Conservation (phyloP, 164 flowering plant species). For the Macadamia integrifolia region DNA sequence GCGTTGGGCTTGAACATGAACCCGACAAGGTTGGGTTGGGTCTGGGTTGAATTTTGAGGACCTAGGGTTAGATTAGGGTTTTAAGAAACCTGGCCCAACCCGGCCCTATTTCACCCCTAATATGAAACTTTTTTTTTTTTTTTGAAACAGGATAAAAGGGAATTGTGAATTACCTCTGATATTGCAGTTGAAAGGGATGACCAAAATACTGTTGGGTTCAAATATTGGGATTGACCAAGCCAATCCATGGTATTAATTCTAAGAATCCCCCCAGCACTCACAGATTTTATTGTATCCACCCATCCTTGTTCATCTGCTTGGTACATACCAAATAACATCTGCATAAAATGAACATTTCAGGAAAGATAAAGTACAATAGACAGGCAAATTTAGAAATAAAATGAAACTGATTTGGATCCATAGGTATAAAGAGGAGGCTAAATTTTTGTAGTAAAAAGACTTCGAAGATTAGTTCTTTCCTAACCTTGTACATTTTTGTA, state of each 20-base stretch:
- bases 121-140: too few species aligned
- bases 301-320: conserved; percentile 68
- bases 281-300: conserved; percentile 66
- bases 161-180: conserved; percentile 39
- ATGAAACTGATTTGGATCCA: neutral
- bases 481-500: too few species aligned
- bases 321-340: conserved; percentile 56
- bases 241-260: conserved; percentile 71
- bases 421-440: neutral
- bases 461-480: too few species aligned
- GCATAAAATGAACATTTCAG: conserved; percentile 8
- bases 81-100: too few species aligned
- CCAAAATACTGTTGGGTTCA: conserved; percentile 49
- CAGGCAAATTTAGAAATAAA: neutral
- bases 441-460: neutral
- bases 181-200: conserved; percentile 62
- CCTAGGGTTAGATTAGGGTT: too few species aligned
- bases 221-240: conserved; percentile 70
- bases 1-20: too few species aligned
- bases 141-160: too few species aligned
- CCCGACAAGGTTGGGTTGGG: too few species aligned
- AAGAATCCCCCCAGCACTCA: conserved; percentile 34
- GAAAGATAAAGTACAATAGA: neutral
- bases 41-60: too few species aligned
- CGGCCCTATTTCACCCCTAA: too few species aligned